Conservation (phyloP, 192 early-diverging fungal genomes). For the Entomortierella lignicola region DNA sequence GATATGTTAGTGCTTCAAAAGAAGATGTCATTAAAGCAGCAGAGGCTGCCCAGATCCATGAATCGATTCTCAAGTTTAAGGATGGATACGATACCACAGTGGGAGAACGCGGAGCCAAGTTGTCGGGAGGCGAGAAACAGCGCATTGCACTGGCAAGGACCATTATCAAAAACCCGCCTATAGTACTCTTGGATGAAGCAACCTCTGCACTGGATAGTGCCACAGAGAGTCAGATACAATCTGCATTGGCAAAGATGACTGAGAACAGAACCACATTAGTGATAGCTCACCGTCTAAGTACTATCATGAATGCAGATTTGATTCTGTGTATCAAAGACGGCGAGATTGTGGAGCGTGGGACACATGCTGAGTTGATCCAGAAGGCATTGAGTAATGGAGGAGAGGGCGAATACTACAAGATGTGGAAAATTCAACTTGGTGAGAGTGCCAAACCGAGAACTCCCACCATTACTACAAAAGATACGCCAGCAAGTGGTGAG, state of each 20-base stretch:
- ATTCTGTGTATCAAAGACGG: conserved; percentile 88
- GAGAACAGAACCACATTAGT: conserved; percentile 86
- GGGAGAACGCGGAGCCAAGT: conserved; percentile 82
- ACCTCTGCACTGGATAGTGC: conserved; percentile 86
- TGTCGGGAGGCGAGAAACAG: conserved; percentile 96
- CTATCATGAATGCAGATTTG: conserved; percentile 83
- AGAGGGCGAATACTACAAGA: conserved; percentile 80
- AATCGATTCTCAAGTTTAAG: conserved; percentile 75
- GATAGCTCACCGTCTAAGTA: conserved; percentile 86
- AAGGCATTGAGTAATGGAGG: conserved; percentile 44
- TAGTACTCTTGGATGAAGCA: conserved; percentile 90
- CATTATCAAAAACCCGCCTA: conserved; percentile 84
- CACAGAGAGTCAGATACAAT: conserved; percentile 83
- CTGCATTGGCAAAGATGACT: conserved; percentile 76
- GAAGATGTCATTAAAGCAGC: conserved; percentile 67
- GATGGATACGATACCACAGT: conserved; percentile 87
- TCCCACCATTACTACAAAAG: background rate
- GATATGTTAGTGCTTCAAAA: conserved; percentile 62
- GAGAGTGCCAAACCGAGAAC: conserved; percentile 46
- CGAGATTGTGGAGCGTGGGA: conserved; percentile 82
- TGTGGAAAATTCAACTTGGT: conserved; percentile 90
- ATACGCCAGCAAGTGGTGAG: background rate
- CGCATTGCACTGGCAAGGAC: conserved; percentile 93
- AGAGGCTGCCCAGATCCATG: conserved; percentile 77
- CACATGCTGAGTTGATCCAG: conserved; percentile 78